Conservation (phyloP, 2,329 filamentous ascomycete genomes). For the Monosporascus sp. region DNA sequence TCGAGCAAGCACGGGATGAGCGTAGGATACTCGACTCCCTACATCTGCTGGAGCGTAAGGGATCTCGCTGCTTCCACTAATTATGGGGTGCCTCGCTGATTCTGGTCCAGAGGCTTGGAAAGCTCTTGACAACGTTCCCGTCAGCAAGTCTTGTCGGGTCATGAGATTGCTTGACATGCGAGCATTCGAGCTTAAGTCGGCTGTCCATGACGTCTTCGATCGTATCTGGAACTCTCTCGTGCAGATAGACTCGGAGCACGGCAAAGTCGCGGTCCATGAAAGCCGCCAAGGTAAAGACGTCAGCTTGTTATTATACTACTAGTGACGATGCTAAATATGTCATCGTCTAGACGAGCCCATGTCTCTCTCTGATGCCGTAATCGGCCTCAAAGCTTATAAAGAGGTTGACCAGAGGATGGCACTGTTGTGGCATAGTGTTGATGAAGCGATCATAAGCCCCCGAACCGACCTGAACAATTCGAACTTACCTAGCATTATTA, state of each 20-base stretch:
- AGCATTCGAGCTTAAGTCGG: conserved; percentile 59
- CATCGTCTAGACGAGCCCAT: conserved; percentile 40
- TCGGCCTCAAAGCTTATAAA: conserved; percentile 53
- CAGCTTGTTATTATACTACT: not conserved
- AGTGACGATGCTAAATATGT: conserved; percentile 9
- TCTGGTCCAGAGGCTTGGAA: conserved; percentile 44
- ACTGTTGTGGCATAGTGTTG: conserved; percentile 57
- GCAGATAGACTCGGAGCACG: conserved; percentile 50
- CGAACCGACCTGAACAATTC: conserved; percentile 43
- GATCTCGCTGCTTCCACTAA: not conserved
- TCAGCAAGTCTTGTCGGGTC: conserved; percentile 56
- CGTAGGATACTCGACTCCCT: conserved; percentile 52
- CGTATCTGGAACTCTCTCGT: conserved; percentile 68
- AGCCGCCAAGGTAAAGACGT: conserved; percentile 39
- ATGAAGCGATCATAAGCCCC: conserved; percentile 54
- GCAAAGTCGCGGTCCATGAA: conserved; percentile 51
- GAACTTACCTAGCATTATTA: conserved; percentile 33
- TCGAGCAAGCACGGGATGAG: conserved; percentile 52
- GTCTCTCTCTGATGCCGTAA: conserved; percentile 47
- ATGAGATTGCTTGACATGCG: conserved; percentile 61
- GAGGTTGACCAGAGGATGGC: conserved; percentile 56
- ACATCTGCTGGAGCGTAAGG: conserved; percentile 49
- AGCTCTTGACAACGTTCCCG: conserved; percentile 53
- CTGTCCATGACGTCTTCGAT: conserved; percentile 61
- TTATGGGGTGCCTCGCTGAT: conserved; percentile 14